Evolutionary conservation across 2,329 filamentous ascomycete genomes (phyloP), one percentile per base, ranked within the genome.

Genomic region (Hymenoscyphus occultus): DNA sequence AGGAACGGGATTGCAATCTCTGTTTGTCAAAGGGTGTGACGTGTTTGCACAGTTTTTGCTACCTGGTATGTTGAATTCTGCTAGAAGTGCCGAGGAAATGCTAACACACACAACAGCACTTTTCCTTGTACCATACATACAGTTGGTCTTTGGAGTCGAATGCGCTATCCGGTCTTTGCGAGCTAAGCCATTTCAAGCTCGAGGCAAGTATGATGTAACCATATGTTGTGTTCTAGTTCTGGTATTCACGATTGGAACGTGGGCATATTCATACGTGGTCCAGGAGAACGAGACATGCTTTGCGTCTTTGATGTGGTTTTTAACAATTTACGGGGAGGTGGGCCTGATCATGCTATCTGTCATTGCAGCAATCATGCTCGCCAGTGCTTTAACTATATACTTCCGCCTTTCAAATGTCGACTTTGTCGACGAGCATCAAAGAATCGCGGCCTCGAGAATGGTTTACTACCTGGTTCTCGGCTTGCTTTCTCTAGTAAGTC

Each of bases 231-330:
- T 75, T 22, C 73, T 82, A 13, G 75, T 88, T 32, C 75, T 81
- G 19, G 73, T 84, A 57, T 77, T 86, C 64, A 73, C 84, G 22
- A 73, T 90, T 40, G 75, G 77, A 45, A 86, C 84, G 22, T 88
- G 87, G 76, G 77, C 87, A 45, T 82, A 88, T 32, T 85, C 86
- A 16, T 78, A 83, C 63, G 79, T 85, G 60, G 77, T 83, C 67
- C 80, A 78, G 4, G 82, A 87, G 56, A 80, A 81, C 5, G 82
- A 87, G 68, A 81, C 83, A 61, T 91, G 89, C 77, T 87, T 90
- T 70, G 86, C 86, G 31, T 87, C 86, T 5, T 79, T 91, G 7
- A 85, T 90, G 69, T 90, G 86, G 85, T 89, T 89, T 67, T 78
- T 90, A 54, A 80, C 84, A 63, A 81, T 79, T 69, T 91, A 86